Evolutionary conservation across 2,329 filamentous ascomycete species (phyloP), one percentile per base, ranked within the genome.

Genomic region (Drechmeria coniospora): DNA sequence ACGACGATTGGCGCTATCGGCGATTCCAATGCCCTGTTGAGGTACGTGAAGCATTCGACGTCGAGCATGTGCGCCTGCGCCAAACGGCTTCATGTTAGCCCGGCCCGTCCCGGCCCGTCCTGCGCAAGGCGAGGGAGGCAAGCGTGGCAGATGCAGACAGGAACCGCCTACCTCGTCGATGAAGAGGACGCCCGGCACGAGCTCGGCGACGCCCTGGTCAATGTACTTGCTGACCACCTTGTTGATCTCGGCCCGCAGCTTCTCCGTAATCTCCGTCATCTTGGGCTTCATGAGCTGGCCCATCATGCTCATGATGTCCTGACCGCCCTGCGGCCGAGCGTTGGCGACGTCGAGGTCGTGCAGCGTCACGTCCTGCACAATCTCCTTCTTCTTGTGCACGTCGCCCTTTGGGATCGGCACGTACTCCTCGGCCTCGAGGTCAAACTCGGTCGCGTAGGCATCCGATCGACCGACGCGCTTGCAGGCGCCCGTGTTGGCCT

Each of bases 271-370:
- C 54, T 98, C 90, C 5, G 90, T 98, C 75, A 94, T 94, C 64
- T 92, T 92, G 36, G 90, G 90, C 68, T 95, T 95, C 84, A 95
- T 94, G 47, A 98, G 61, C 57, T 98, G 90, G 45, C 90, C 90
- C 87, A 98, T 95, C 90, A 98, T 95, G 62, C 86, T 94, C 86
- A 98, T 95, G 40, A 98, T 92, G 54, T 98, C 90, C 63, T 98
- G 90, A 24, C 90, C 90, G 29, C 90, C 90, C 61, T 95, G 84
- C 4, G 90, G 90, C 45, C 87, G 68, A 10, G 90, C 80, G 47
- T 98, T 98, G 38, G 90, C 90, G 36, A 95, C 79, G 48, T 98
- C 90, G 31, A 98, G 65, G 49, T 98, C 90, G 54, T 98, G 90
- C 38, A 98, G 68, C 25, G 90, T 94, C 36, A 98, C 90, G 47